Evolutionary conservation across 2,329 filamentous ascomycete species (phyloP).

Genomic region (Laburnicola sp.): DNA sequence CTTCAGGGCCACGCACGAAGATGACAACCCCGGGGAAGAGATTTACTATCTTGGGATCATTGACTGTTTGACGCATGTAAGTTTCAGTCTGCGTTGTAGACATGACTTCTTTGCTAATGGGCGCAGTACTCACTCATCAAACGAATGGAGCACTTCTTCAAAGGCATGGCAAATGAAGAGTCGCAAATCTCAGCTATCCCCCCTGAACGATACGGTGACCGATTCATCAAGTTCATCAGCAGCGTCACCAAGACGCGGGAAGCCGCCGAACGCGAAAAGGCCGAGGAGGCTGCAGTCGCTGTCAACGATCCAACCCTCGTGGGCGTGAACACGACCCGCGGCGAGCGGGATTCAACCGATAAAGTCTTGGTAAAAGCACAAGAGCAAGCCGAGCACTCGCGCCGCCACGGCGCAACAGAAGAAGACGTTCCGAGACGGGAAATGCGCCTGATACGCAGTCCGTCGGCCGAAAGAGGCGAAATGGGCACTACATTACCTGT

Average conservation of each 20-base stretch:
- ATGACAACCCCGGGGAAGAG: constrained; percentile 80
- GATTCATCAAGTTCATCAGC: constrained; percentile 90
- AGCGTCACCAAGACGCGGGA: constrained; percentile 89
- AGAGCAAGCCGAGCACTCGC: constrained; percentile 62
- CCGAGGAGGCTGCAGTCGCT: constrained; percentile 38
- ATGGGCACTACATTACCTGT: constrained; percentile 70
- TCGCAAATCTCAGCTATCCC: constrained; percentile 90
- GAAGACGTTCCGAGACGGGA: constrained; percentile 65
- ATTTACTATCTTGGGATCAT: constrained; percentile 99
- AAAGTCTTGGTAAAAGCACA: constrained; percentile 64
- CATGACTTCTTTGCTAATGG: constrained; percentile 25
- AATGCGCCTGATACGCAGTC: constrained; percentile 61
- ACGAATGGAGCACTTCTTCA: constrained; percentile 95
- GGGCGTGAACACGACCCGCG: constrained; percentile 42
- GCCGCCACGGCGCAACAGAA: constrained; percentile 51
- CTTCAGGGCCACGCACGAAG: constrained; percentile 88
- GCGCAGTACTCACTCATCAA: constrained; percentile 90
- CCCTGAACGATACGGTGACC: constrained; percentile 86
- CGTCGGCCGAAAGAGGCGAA: constrained; percentile 59
- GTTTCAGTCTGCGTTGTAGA: constrained; percentile 43
- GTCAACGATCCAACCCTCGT: constrained; percentile 44
- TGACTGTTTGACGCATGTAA: constrained; percentile 94
- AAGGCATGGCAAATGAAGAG: constrained; percentile 81
- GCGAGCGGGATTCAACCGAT: constrained; percentile 49
- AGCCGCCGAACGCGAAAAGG: constrained; percentile 66